phyloP scores from a whole-genome alignment of 2,329 filamentous ascomycete species.

The Lizonia empirigonia region DNA sequence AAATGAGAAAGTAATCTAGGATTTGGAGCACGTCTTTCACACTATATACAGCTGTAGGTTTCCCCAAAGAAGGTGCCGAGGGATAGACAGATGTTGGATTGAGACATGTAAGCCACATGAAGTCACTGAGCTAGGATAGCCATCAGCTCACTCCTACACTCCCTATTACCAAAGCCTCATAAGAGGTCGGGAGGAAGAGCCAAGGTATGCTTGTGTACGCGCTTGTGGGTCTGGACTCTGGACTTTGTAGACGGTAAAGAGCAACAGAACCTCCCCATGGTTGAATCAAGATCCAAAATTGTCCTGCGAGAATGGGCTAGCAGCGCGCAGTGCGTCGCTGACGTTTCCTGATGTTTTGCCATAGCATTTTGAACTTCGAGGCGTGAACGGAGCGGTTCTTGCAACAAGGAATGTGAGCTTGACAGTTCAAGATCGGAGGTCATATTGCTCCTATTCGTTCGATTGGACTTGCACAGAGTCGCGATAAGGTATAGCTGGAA shows the following conservation, averaged over 20 bases:
- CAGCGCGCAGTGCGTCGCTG: too few species aligned
- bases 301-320: too few species aligned
- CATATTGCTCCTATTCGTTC: slow-evolving; percentile 18
- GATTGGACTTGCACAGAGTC: slow-evolving; percentile 20
- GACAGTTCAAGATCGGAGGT: slow-evolving; percentile 1
- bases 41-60: not conserved
- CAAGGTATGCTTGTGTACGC: slow-evolving; percentile 28
- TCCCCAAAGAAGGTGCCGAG: not conserved
- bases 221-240: slow-evolving; percentile 7
- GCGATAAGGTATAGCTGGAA: slow-evolving; percentile 30
- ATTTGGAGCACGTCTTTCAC: too few species aligned
- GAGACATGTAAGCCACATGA: slow-evolving; percentile 31
- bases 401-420: not conserved
- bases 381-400: not conserved
- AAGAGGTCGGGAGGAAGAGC: slow-evolving; percentile 28
- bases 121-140: slow-evolving; percentile 30
- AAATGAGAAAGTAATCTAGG: too few species aligned
- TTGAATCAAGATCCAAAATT: too few species aligned
- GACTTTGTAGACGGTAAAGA: not conserved
- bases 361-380: not conserved
- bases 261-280: not conserved
- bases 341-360: not conserved
- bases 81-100: not conserved
- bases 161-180: slow-evolving; percentile 13
- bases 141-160: not conserved